Evolutionary conservation across 768 basidiomycete species (phyloP).

Genomic region (Atractiella rhizophila): DNA sequence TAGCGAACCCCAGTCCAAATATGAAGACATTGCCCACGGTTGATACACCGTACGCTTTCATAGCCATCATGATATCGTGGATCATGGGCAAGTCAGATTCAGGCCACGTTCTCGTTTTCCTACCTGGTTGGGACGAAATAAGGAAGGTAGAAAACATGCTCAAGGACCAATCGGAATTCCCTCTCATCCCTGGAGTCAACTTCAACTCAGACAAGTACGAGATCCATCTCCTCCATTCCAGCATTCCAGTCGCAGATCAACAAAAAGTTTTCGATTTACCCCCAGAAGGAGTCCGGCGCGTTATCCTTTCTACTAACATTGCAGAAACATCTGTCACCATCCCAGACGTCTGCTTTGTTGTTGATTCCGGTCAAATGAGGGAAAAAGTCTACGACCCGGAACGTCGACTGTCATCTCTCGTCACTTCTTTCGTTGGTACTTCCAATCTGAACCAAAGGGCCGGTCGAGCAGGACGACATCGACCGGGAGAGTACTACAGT

Average conservation of each 20-base stretch:
- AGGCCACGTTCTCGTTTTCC: constrained; percentile 70
- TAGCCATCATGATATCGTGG: constrained; percentile 56
- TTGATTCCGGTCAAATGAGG: constrained; percentile 22
- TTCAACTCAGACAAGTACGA: constrained; percentile 39
- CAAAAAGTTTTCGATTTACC: constrained; percentile 71
- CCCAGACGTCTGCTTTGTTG: constrained; percentile 30
- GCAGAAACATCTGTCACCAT: constrained; percentile 90
- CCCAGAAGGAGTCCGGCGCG: constrained; percentile 44
- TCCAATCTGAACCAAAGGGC: constrained; percentile 78
- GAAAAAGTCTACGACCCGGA: constrained; percentile 33
- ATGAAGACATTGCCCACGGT: constrained; percentile 15
- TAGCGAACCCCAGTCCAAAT: constrained; percentile 24
- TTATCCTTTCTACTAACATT: constrained; percentile 84
- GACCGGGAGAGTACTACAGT: constrained; percentile 73
- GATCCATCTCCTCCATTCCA: constrained; percentile 67
- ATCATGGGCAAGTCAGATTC: constrained; percentile 46
- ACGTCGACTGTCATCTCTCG: constrained; percentile 61
- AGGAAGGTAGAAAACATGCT: constrained; percentile 40
- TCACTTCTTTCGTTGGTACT: constrained; percentile 70
- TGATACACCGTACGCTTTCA: constrained; percentile 47
- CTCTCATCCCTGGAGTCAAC: constrained; percentile 29
- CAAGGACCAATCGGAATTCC: constrained; percentile 26
- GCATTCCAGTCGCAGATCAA: constrained; percentile 66
- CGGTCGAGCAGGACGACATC: constrained; percentile 73
- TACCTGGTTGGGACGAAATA: constrained; percentile 88